Evolutionary conservation across 2,329 filamentous ascomycete genomes (phyloP), one percentile per base, ranked within the genome.

Genomic region (Cladorrhinum sp.): DNA sequence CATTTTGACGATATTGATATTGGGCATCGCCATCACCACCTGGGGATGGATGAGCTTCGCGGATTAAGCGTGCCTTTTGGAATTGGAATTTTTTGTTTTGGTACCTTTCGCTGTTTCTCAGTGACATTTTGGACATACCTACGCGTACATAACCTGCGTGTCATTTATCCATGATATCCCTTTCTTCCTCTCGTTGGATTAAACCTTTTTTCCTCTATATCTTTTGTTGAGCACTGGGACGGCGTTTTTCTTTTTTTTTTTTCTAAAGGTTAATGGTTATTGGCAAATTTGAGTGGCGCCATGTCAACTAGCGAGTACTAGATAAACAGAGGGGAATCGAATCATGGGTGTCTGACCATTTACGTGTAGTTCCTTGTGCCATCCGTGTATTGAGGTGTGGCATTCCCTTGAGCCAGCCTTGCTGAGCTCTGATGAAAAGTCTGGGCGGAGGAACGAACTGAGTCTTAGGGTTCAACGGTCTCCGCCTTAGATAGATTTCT

Each of bases 1-100:
- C 2, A 77, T 83, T 55, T 13, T 82, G 50, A 84, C 81, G 0
- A 73, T 78, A 41, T 16, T 81, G n/a, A 63, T 82, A 7, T 66
- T 81, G n/a, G 74, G 75, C 0, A 70, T 75, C 12, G 72, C 72
- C 0, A 55, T 78, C 1, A 74, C 74, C 18, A 74, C 75, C 2
- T 81, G 80, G 70, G 70, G 75, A 18, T 83, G 80, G 79, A 81
- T 82, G 79, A 78, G 76, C 63, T 50, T 67, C 38, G 67, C 62
- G 9, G 65, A 67, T 38, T 69, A 58, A 66, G 29, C 12, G 25
- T 51, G 32, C 38, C 18, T 4, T 53, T 32, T 53, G 27, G 20
- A 18, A 52, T 20, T 27, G 23, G 50, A 23, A 12, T n/a, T 54
- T 45, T 55, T 20, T 23, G 12, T 55, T 55, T 55, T 36, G 20